A percentile compares a stretch with the other conserved stretches of the same genome.
Evolutionary conservation across 805 yeast genomes (phyloP).

Genomic region (Saturnispora besseyi): DNA sequence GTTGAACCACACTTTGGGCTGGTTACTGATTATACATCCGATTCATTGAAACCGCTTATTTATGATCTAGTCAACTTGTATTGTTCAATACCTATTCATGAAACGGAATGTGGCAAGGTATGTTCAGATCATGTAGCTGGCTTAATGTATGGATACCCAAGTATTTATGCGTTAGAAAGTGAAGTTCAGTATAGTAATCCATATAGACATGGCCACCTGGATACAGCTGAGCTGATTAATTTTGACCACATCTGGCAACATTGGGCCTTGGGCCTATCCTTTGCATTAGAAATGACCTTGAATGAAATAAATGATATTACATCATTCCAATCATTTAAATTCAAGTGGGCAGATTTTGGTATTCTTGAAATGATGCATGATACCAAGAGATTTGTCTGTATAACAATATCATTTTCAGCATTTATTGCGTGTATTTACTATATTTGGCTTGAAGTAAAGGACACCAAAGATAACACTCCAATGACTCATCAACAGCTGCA

Average conservation of each 20-base stretch:
- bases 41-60: constrained; percentile 47
- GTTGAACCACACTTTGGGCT: constrained; percentile 68
- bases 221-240: constrained; percentile 73
- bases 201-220: constrained; percentile 67
- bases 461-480: not conserved
- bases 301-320: constrained; percentile 11
- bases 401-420: constrained; percentile 5
- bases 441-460: constrained; percentile 2
- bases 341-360: constrained; percentile 14
- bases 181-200: constrained; percentile 55
- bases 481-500: no score
- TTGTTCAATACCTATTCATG: constrained; percentile 59
- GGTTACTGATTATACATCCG: constrained; percentile 59
- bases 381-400: constrained; percentile 10
- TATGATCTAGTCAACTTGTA: constrained; percentile 53
- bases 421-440: constrained; percentile 3
- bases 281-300: constrained; percentile 56
- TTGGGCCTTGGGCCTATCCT: constrained; percentile 66
- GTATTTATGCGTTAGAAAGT: constrained; percentile 75
- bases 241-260: constrained; percentile 76
- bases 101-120: constrained; percentile 81
- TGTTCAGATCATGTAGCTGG: constrained; percentile 94
- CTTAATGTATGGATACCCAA: constrained; percentile 71
- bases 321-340: constrained; percentile 4
- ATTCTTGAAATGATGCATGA: constrained; percentile 13